Conservation (phyloP, 2,329 filamentous ascomycete genomes). For the Colletotrichum noveboracense region DNA sequence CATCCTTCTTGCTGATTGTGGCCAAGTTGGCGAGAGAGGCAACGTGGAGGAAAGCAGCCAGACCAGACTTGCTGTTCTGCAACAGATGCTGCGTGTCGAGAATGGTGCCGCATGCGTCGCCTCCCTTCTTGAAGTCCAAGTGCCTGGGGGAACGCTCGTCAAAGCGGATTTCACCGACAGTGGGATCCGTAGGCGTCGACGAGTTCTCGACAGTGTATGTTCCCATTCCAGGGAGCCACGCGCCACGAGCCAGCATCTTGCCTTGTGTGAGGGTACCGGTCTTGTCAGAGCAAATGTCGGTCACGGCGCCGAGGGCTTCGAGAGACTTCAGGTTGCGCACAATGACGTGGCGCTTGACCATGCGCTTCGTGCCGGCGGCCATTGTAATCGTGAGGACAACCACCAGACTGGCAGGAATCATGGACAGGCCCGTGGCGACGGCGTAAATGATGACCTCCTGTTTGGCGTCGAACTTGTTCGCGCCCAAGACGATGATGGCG, state of each 20-base stretch:
- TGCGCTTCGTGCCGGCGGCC: constrained; percentile 59
- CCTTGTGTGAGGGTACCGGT: constrained; percentile 21
- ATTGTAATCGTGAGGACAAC: constrained; percentile 73
- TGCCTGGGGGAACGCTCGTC: constrained; percentile 18
- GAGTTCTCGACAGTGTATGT: constrained; percentile 31
- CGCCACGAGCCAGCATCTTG: constrained; percentile 17
- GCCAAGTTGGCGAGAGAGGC: constrained; percentile 65
- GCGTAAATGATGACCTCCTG: constrained; percentile 68
- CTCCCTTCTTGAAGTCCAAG: constrained; percentile 7
- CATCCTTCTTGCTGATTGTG: constrained; percentile 51
- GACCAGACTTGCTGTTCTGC: constrained; percentile 30
- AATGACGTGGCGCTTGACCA: constrained; percentile 56
- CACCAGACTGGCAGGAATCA: constrained; percentile 68
- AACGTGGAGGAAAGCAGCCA: constrained; percentile 58
- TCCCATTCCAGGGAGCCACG: constrained; percentile 22
- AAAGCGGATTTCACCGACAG: constrained; percentile 44
- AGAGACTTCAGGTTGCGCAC: constrained; percentile 56
- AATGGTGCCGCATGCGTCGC: constrained; percentile 12
- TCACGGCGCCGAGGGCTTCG: constrained; percentile 48
- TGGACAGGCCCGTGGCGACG: constrained; percentile 62
- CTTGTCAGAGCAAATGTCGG: constrained; percentile 43
- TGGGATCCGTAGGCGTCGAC: constrained; percentile 54
- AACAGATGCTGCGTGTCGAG: constrained; percentile 21
- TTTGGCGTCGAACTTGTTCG: constrained; percentile 56
- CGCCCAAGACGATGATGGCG: constrained; percentile 68